Evolutionary conservation across 768 basidiomycete species (phyloP).

Genomic region (Terana coerulea): DNA sequence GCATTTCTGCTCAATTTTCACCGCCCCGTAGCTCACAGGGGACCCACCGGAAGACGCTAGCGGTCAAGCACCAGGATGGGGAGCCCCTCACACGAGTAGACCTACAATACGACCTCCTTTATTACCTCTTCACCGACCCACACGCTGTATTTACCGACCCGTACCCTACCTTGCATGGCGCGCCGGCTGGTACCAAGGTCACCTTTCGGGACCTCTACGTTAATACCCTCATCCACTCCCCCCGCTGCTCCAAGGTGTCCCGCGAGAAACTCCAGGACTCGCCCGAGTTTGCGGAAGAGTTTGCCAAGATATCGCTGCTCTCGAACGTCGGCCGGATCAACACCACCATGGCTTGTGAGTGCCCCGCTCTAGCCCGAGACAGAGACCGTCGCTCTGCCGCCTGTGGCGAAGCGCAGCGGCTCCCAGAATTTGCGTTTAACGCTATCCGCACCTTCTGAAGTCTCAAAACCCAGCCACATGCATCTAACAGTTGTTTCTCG

Average conservation of each 20-base stretch:
- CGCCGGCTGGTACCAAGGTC: slow-evolving; percentile 26
- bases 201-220: slow-evolving; percentile 49
- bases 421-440: no score
- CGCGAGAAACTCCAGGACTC: slow-evolving; percentile 69
- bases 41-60: slow-evolving; percentile 38
- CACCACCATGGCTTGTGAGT: slow-evolving; percentile 79
- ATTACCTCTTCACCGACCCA: slow-evolving; percentile 38
- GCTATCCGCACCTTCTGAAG: no score
- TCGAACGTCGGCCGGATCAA: slow-evolving; percentile 81
- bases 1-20: slow-evolving; percentile 4
- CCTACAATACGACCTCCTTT: slow-evolving; percentile 56
- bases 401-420: no score
- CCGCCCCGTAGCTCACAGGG: slow-evolving; percentile 38
- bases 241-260: slow-evolving; percentile 65
- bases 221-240: slow-evolving; percentile 46
- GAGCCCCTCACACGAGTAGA: slow-evolving; percentile 65
- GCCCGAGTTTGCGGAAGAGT: slow-evolving; percentile 56
- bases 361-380: no score
- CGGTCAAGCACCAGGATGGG: slow-evolving; percentile 53
- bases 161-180: slow-evolving; percentile 41
- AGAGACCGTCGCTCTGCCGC: no score
- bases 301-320: slow-evolving; percentile 70
- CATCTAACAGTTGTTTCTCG: neutral
- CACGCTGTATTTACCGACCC: slow-evolving; percentile 60
- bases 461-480: no score